Evolutionary conservation across 2,329 filamentous ascomycete genomes (phyloP).

Genomic region (Aureobasidium zeae): DNA sequence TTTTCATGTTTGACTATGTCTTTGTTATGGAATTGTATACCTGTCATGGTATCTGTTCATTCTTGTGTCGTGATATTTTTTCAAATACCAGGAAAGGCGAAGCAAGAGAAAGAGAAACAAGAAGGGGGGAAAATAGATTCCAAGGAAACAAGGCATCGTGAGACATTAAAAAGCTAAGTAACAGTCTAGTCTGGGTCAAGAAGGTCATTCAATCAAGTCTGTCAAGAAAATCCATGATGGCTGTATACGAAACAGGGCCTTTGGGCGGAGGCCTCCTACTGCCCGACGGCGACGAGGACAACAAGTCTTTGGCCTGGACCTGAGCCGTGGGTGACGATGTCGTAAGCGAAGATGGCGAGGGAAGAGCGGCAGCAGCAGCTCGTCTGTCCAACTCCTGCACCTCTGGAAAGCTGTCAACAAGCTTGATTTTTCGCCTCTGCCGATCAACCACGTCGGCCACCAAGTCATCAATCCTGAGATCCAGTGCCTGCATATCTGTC

Average conservation of each 20-base stretch:
- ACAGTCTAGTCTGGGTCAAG: not conserved
- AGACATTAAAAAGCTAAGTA: not conserved
- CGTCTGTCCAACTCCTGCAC: constrained; percentile 7
- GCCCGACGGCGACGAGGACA: constrained; percentile 1
- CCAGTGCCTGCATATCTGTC: not conserved
- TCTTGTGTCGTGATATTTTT: no score
- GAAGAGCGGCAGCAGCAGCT: not conserved
- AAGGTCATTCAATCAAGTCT: not conserved
- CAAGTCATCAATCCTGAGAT: not conserved
- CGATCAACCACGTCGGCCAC: constrained; percentile 1
- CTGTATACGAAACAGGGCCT: constrained; percentile 1
- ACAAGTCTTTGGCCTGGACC: not conserved
- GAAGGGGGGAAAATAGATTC: no score
- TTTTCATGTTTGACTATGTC: no score
- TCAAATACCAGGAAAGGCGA: no score
- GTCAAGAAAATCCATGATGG: constrained; percentile 9
- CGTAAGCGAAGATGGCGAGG: no score
- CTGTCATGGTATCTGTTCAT: not conserved
- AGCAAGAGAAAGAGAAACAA: no score
- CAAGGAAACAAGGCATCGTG: no score
- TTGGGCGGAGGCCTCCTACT: not conserved
- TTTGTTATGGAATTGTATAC: no score
- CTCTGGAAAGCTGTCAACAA: constrained; percentile 5
- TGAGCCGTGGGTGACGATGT: not conserved
- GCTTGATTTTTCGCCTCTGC: not conserved